These are phyloP conservation scores for Starmerella lactis-condensi DNA, from an alignment of 805 yeast genomes.

Conservation along the genomic window DNA sequence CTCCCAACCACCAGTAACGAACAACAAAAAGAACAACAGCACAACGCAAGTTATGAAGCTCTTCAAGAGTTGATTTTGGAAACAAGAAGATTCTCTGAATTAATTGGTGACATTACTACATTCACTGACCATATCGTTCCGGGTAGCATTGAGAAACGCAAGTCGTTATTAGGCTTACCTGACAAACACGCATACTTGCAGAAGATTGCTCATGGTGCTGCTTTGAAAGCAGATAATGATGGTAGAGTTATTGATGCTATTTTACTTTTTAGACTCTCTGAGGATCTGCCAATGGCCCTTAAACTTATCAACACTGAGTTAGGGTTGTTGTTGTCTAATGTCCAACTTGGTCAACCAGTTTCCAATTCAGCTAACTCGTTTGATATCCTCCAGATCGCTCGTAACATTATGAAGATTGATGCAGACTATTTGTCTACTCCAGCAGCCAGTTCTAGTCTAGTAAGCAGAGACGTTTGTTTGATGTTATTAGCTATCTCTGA, in stretches of 20 bases:
- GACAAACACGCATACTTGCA: constrained; percentile 43
- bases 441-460: constrained; percentile 29
- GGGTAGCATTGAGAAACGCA: constrained; percentile 68
- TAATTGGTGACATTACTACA: constrained; percentile 61
- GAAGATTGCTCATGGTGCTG: constrained; percentile 67
- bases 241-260: constrained; percentile 77
- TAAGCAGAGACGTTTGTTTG: constrained; percentile 46
- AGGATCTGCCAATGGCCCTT: constrained; percentile 69
- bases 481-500: constrained; percentile 46
- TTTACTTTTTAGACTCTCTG: constrained; percentile 68
- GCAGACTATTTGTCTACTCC: constrained; percentile 27
- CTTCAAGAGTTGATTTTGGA: constrained; percentile 68
- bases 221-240: constrained; percentile 73
- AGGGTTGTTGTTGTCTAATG: constrained; percentile 56
- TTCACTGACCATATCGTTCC: constrained; percentile 47
- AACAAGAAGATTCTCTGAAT: constrained; percentile 61
- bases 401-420: constrained; percentile 24
- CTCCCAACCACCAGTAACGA: constrained; percentile 29
- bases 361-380: constrained; percentile 12
- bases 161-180: constrained; percentile 40
- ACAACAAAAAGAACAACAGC: too few relatives aligned
- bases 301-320: constrained; percentile 52
- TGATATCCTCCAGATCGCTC: constrained; percentile 24
- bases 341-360: constrained; percentile 47
- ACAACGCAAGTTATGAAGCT: constrained; percentile 49